Evolutionary conservation across 1,139 yeast genomes (phyloP).

Genomic region (Geotrichum bryndzae): DNA sequence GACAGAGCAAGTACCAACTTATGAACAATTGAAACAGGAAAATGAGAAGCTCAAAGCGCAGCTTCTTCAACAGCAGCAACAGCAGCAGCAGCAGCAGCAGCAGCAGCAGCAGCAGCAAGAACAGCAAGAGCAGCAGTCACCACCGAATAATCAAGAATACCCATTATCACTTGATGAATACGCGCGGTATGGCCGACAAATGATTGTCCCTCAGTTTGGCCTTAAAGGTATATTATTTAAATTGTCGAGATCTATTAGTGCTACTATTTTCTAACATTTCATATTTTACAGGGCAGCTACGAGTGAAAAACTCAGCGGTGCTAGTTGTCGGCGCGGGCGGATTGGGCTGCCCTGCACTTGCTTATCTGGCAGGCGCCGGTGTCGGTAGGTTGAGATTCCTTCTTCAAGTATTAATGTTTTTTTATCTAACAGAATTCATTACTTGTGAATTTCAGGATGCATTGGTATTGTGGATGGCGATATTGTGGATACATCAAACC

Average conservation of each 20-base stretch:
- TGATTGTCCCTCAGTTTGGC: conserved; percentile 81
- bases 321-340: conserved; percentile 96
- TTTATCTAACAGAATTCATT: not conserved
- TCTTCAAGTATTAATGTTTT: not conserved
- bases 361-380: conserved; percentile 85
- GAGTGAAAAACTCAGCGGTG: conserved; percentile 51
- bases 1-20: not conserved
- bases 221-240: conserved; percentile 34
- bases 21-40: not conserved
- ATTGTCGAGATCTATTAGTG: not conserved
- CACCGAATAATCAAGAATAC: not conserved
- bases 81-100: not conserved
- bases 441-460: conserved; percentile 22
- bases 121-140: not conserved
- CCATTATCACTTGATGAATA: conserved; percentile 52
- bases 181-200: conserved; percentile 83
- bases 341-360: conserved; percentile 84
- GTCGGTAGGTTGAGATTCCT: conserved; percentile 44
- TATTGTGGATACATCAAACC: conserved; percentile 71
- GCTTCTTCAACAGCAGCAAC: not conserved
- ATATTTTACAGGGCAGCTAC: conserved; percentile 46
- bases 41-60: not conserved
- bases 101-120: not conserved
- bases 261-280: not conserved
- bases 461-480: conserved; percentile 89